These are phyloP conservation scores for Cyathus striatus DNA, from an alignment of 768 basidiomycete genomes.

Conservation along the genomic window DNA sequence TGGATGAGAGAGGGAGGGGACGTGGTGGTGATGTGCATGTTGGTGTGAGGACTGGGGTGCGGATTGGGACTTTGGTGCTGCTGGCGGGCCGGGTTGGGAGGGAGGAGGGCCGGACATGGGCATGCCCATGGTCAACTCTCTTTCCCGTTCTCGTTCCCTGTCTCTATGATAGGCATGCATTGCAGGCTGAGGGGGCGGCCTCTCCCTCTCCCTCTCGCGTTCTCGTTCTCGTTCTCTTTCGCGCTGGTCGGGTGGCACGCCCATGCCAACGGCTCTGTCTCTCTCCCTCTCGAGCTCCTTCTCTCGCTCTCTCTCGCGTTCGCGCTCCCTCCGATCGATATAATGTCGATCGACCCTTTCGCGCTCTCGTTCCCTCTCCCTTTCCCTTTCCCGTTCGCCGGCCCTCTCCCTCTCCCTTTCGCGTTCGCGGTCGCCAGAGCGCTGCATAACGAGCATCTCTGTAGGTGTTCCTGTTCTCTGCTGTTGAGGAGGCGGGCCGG, in stretches of 20 bases:
- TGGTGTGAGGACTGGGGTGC: not conserved
- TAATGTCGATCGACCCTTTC: constrained; percentile 15
- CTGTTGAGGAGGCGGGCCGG: not conserved
- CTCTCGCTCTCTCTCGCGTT: constrained; percentile 7
- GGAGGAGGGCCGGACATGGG: not conserved
- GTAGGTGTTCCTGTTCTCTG: not conserved
- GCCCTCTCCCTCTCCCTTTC: constrained; percentile 9
- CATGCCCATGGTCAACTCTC: not conserved
- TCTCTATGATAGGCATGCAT: not conserved
- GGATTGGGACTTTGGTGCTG: not conserved
- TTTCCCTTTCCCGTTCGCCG: constrained; percentile 20
- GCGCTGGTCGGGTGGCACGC: not conserved
- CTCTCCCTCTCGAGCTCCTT: constrained; percentile 4
- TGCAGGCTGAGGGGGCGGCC: not conserved
- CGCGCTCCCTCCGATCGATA: constrained; percentile 1
- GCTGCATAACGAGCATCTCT: not conserved
- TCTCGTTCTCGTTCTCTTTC: not conserved
- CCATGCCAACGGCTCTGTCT: not conserved
- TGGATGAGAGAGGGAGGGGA: not conserved
- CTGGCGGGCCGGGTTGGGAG: not conserved
- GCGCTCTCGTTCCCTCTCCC: constrained; percentile 10
- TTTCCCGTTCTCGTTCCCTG: not conserved
- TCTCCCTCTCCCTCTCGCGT: constrained; percentile 1
- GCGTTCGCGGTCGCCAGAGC: constrained; percentile 6
- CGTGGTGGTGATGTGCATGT: not conserved